These are phyloP conservation scores for Drosera capensis DNA, from an alignment of 148 eudicot genomes.

Conservation along the genomic window DNA sequence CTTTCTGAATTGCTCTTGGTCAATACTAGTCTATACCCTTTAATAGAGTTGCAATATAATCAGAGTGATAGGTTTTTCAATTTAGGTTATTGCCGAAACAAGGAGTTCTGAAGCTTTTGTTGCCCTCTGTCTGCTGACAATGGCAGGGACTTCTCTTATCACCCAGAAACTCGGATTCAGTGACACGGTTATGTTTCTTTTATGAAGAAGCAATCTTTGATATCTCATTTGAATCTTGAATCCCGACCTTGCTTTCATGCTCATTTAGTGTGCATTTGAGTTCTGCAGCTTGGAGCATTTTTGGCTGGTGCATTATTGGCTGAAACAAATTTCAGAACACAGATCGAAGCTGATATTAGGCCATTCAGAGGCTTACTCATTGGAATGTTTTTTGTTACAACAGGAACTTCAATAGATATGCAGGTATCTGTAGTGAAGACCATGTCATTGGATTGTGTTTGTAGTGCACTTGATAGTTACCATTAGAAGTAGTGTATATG, in stretches of 20 bases:
- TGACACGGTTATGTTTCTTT: constrained; percentile 64
- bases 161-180: constrained; percentile 98
- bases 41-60: constrained; percentile 15
- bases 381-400: constrained; percentile 89
- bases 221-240: not conserved
- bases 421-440: constrained; percentile 32
- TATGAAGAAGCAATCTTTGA: not conserved
- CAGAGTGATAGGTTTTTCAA: too few species aligned
- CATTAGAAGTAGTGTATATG: too few species aligned
- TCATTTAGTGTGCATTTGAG: not conserved
- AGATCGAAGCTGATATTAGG: constrained; percentile 96
- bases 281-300: constrained; percentile 89
- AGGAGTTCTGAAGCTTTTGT: constrained; percentile 99
- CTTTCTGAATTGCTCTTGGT: not conserved
- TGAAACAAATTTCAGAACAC: constrained; percentile 94
- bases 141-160: constrained; percentile 88
- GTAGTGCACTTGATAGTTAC: too few species aligned
- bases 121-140: constrained; percentile 91
- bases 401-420: constrained; percentile 93
- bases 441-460: too few species aligned
- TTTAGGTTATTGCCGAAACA: constrained; percentile 90
- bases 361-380: constrained; percentile 97
- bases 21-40: constrained; percentile 1
- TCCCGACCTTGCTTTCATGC: not conserved
- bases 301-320: constrained; percentile 94